Evolutionary conservation across 495 filamentous ascomycete genomes (phyloP).

Genomic region (Filosporella fistucella): DNA sequence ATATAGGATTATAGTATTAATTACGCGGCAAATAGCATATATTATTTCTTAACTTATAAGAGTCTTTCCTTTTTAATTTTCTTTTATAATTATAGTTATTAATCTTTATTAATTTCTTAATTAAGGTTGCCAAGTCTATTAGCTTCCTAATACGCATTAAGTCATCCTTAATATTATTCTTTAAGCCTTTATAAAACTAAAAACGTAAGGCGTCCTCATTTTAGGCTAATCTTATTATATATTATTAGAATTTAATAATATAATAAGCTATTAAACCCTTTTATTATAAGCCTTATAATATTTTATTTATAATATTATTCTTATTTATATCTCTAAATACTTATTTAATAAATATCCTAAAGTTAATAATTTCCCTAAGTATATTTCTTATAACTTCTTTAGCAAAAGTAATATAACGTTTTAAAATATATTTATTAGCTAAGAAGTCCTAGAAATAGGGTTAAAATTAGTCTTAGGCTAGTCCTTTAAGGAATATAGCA

Average conservation of each 20-base stretch:
- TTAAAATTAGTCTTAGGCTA: no score
- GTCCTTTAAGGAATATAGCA: no score
- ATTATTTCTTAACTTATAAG: no score
- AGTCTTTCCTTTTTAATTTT: background rate
- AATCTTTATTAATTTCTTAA: background rate
- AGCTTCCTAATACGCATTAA: background rate
- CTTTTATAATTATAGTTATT: background rate
- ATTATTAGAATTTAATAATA: background rate
- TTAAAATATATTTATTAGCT: no score
- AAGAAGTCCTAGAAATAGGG: no score
- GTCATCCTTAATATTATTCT: background rate
- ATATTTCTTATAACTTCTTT: no score
- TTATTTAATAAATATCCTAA: no score
- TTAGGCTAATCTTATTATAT: background rate
- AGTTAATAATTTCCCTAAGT: no score
- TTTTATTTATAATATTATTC: background rate
- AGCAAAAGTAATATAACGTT: no score
- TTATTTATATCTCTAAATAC: conserved; percentile 2
- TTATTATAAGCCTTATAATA: background rate
- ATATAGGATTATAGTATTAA: background rate
- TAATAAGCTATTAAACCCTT: background rate
- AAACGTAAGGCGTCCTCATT: no score
- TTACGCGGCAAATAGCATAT: no score
- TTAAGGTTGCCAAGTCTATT: background rate
- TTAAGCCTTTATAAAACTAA: background rate